Percentiles rank a stretch among this genome's conserved stretches.
Evolutionary conservation across 2,329 filamentous ascomycete species (phyloP).

Genomic region (Trichoderma sp.): DNA sequence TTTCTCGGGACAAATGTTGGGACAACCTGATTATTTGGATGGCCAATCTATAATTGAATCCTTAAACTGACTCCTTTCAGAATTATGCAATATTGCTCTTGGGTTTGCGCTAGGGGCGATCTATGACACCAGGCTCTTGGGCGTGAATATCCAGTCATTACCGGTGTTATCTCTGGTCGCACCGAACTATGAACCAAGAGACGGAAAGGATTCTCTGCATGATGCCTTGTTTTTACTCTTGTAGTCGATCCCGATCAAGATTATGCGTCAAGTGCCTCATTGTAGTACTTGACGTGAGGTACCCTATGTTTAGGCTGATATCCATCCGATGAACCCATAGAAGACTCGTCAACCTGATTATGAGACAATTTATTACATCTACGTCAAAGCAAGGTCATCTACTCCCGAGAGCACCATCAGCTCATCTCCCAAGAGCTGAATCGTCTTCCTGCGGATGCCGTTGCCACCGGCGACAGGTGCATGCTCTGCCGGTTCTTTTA

Average conservation of each 20-base stretch:
- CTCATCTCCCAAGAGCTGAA: too few species aligned
- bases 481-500: neutral
- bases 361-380: constrained; percentile 14
- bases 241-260: neutral
- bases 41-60: neutral
- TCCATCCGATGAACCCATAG: neutral
- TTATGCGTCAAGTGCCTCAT: neutral
- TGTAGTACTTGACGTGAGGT: constrained; percentile 1
- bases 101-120: too few species aligned
- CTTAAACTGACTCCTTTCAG: neutral
- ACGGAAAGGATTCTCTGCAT: neutral
- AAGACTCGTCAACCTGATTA: neutral
- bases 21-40: neutral
- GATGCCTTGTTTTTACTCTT: neutral
- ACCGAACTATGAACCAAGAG: neutral
- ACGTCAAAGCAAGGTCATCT: neutral
- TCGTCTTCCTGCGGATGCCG: neutral
- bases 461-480: neutral
- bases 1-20: neutral
- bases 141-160: neutral
- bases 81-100: neutral
- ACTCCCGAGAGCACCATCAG: neutral
- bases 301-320: constrained; percentile 15
- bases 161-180: neutral
- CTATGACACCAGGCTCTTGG: neutral